Percentiles rank a stretch among this genome's conserved stretches.
Evolutionary conservation across 2,329 filamentous ascomycete species (phyloP).

Genomic region (Alternaria infectoria): DNA sequence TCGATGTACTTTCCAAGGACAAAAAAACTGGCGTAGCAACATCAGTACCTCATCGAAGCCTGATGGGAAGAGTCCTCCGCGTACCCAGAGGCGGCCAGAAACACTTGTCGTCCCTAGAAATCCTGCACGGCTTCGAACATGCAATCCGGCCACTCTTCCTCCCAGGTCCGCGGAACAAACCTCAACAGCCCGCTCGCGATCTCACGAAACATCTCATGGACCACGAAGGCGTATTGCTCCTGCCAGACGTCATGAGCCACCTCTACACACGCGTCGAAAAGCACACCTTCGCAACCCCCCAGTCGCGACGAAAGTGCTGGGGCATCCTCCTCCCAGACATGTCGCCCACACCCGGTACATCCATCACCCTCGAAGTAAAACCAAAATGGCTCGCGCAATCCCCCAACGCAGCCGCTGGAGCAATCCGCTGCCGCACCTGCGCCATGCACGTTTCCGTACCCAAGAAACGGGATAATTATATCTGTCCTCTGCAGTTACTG

Average conservation of each 20-base stretch:
- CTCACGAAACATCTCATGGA: conserved; percentile 28
- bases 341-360: conserved; percentile 26
- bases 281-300: conserved; percentile 7
- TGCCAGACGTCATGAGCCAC: conserved; percentile 15
- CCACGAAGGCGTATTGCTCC: conserved; percentile 22
- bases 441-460: conserved; percentile 49
- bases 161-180: conserved; percentile 7
- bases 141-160: conserved; percentile 39
- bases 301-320: conserved; percentile 5
- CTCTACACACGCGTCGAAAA: conserved; percentile 12
- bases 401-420: conserved; percentile 49
- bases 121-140: conserved; percentile 35
- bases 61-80: conserved; percentile 34
- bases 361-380: conserved; percentile 52
- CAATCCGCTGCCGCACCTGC: conserved; percentile 55
- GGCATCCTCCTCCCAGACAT: conserved; percentile 43
- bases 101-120: conserved; percentile 29
- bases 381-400: conserved; percentile 58
- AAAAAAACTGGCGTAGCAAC: conserved; percentile 1
- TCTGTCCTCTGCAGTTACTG: conserved; percentile 53
- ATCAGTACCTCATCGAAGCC: conserved; percentile 8
- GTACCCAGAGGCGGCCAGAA: conserved; percentile 39
- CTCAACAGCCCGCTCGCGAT: conserved; percentile 4
- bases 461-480: conserved; percentile 23
- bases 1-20: conserved; percentile 13